phyloP scores from a whole-genome alignment of 495 filamentous ascomycete genomes.

The Parachaetomium inaequale region DNA sequence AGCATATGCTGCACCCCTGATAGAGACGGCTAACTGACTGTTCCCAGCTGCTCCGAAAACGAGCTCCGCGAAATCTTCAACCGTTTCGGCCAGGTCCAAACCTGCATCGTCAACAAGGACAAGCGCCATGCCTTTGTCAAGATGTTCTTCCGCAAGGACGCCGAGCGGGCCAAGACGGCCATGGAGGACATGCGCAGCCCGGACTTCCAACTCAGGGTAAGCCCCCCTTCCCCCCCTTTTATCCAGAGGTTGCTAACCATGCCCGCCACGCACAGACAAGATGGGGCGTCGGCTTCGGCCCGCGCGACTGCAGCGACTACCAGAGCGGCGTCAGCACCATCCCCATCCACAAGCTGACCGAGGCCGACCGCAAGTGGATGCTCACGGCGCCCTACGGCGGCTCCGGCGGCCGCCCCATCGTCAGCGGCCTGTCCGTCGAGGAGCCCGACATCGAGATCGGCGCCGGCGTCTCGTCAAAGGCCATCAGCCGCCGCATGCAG shows the following conservation, averaged over 20 bases:
- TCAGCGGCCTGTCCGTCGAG: slow-evolving; percentile 82
- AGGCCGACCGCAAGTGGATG: slow-evolving; percentile 97
- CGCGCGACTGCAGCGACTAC: slow-evolving; percentile 96
- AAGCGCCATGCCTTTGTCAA: slow-evolving; percentile 99
- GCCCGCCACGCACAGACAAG: slow-evolving; percentile 58
- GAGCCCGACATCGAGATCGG: slow-evolving; percentile 99
- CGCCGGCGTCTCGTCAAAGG: slow-evolving; percentile 93
- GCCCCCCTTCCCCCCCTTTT: slow-evolving; percentile 30
- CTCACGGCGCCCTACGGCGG: slow-evolving; percentile 90
- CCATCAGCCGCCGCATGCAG: slow-evolving; percentile 78
- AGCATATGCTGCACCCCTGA: background rate
- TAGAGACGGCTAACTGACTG: slow-evolving; percentile 5
- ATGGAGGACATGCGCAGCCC: slow-evolving; percentile 77
- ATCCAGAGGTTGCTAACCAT: background rate
- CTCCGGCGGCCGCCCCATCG: slow-evolving; percentile 77
- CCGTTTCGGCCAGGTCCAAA: slow-evolving; percentile 82
- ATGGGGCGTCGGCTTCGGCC: slow-evolving; percentile 97
- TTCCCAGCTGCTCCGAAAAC: slow-evolving; percentile 64
- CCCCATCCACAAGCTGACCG: slow-evolving; percentile 84
- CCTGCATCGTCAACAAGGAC: slow-evolving; percentile 95
- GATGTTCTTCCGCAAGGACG: slow-evolving; percentile 86
- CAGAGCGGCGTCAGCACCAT: slow-evolving; percentile 88
- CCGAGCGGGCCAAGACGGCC: slow-evolving; percentile 76
- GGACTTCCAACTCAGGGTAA: slow-evolving; percentile 75
- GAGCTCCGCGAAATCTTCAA: slow-evolving; percentile 75